A percentile compares a stretch with the other conserved stretches of the same genome.
These are phyloP conservation scores for Huntiella decipiens DNA, from an alignment of 2,329 filamentous ascomycete species.

Conservation along the genomic window DNA sequence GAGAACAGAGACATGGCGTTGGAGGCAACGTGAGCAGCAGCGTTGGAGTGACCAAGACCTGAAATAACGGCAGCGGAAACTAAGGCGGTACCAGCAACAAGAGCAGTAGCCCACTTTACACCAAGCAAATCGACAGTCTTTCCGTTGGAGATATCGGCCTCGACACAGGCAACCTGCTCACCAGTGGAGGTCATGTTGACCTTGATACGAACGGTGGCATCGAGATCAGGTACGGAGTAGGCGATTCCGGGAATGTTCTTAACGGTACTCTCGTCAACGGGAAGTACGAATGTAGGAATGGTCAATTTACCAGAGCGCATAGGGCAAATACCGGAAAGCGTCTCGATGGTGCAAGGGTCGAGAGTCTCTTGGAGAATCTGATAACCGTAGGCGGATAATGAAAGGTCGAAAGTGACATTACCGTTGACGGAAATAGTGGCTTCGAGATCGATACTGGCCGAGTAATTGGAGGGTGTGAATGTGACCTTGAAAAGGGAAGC, in stretches of 20 bases:
- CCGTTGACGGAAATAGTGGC: conserved; percentile 69
- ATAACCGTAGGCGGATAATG: conserved; percentile 69
- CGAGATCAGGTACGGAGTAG: conserved; percentile 78
- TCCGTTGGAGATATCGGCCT: conserved; percentile 74
- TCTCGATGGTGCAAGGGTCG: conserved; percentile 50
- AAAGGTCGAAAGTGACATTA: conserved; percentile 58
- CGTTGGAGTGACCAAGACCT: conserved; percentile 79
- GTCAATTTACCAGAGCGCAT: conserved; percentile 63
- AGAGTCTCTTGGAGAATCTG: conserved; percentile 46
- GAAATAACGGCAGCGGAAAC: conserved; percentile 76
- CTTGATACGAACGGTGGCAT: conserved; percentile 64
- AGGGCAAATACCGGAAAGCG: conserved; percentile 63
- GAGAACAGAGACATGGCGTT: conserved; percentile 87
- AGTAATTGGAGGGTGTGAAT: conserved; percentile 57
- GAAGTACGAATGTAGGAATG: conserved; percentile 47
- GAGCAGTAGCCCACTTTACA: conserved; percentile 75
- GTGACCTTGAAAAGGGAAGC: conserved; percentile 76
- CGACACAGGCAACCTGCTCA: conserved; percentile 61
- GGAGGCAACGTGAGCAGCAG: conserved; percentile 81
- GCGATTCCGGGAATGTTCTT: conserved; percentile 60
- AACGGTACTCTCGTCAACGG: conserved; percentile 36
- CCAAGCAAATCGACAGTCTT: conserved; percentile 79
- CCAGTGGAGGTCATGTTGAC: conserved; percentile 51
- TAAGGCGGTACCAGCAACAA: conserved; percentile 70
- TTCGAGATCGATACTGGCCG: conserved; percentile 54